These are phyloP conservation scores for Sporothrix dimorphospora DNA, from an alignment of 2,329 filamentous ascomycete species.

Conservation along the genomic window DNA sequence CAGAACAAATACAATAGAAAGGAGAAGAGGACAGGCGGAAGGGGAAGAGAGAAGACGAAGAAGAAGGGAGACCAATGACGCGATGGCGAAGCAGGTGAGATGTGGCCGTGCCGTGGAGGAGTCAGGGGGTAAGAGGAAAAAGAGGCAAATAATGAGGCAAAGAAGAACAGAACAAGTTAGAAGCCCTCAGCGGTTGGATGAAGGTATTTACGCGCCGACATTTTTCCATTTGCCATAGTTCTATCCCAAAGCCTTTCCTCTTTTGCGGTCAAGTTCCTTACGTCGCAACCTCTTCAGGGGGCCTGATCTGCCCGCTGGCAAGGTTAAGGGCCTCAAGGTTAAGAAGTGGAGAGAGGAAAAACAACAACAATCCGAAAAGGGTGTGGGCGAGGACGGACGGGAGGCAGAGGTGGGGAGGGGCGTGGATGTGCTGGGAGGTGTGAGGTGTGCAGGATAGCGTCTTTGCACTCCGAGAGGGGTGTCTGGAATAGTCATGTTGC, in stretches of 20 bases:
- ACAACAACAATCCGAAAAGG: constrained; percentile 22
- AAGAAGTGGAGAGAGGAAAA: constrained; percentile 29
- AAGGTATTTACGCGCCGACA: constrained; percentile 31
- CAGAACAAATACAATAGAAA: neutral
- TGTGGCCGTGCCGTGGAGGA: neutral
- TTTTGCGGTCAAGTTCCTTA: neutral
- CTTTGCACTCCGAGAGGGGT: neutral
- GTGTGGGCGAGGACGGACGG: constrained; percentile 11
- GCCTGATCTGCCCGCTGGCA: constrained; percentile 29
- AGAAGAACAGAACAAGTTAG: neutral
- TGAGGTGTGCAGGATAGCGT: constrained; percentile 11
- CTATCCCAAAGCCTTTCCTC: constrained; percentile 25
- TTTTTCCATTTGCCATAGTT: constrained; percentile 26
- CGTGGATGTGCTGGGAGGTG: constrained; percentile 16
- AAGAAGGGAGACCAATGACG: neutral
- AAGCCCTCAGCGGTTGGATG: constrained; percentile 19
- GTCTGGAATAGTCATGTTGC: constrained; percentile 4
- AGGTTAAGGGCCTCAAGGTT: constrained; percentile 28
- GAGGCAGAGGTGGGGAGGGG: constrained; percentile 7
- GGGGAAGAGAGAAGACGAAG: neutral
- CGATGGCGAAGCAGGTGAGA: neutral
- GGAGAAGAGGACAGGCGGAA: neutral
- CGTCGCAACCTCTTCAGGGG: neutral
- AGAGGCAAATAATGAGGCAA: neutral
- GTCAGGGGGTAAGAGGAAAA: neutral